These are phyloP conservation scores for Tieghemostelium lacteum DNA, from an alignment of 78 protist species.

Conservation along the genomic window DNA sequence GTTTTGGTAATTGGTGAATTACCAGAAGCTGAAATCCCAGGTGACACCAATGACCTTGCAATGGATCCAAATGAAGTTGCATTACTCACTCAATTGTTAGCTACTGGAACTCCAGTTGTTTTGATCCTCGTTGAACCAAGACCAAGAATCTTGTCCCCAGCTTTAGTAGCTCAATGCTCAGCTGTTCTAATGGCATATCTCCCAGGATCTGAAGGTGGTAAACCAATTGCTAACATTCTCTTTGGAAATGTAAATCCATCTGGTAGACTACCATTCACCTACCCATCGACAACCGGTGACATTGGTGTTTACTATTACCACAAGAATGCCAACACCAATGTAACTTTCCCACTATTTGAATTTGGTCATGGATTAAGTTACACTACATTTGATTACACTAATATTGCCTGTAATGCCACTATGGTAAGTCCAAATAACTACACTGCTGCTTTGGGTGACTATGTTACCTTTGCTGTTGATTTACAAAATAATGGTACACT, in stretches of 20 bases:
- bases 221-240: slow-evolving; percentile 80
- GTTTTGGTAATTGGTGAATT: slow-evolving; percentile 78
- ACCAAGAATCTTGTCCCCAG: slow-evolving; percentile 73
- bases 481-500: slow-evolving; percentile 51
- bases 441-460: slow-evolving; percentile 28
- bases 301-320: slow-evolving; percentile 56
- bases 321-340: slow-evolving; percentile 28
- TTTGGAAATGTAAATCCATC: slow-evolving; percentile 85
- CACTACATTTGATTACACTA: slow-evolving; percentile 67
- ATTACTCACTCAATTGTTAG: slow-evolving; percentile 1
- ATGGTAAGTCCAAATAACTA: slow-evolving; percentile 17
- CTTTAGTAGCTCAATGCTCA: background rate
- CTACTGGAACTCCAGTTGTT: slow-evolving; percentile 37
- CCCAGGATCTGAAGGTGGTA: slow-evolving; percentile 85
- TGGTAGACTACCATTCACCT: slow-evolving; percentile 85
- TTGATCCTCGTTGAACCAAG: slow-evolving; percentile 77
- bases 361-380: slow-evolving; percentile 86
- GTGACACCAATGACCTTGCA: slow-evolving; percentile 68
- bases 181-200: slow-evolving; percentile 80
- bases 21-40: slow-evolving; percentile 77
- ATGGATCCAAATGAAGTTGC: slow-evolving; percentile 38
- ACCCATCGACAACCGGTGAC: slow-evolving; percentile 58
- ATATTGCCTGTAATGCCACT: slow-evolving; percentile 5
- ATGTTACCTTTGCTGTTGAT: background rate
- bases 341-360: slow-evolving; percentile 57